Conservation (phyloP, 208 protist species). For the Trypanosoma congolense region DNA sequence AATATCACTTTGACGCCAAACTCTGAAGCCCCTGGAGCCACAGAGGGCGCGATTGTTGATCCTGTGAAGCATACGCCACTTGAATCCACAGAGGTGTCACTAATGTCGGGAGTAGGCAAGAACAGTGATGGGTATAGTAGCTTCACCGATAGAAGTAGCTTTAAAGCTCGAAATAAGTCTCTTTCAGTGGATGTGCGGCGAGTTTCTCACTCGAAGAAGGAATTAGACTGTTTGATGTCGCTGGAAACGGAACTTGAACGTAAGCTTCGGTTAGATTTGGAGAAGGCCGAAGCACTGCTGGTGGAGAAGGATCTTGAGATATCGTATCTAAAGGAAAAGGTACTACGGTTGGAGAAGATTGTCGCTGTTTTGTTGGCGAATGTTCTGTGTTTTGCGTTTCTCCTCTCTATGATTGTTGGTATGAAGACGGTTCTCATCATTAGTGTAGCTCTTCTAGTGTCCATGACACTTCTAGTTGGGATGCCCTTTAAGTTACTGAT, state of each 20-base stretch:
- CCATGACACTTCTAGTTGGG: conserved; percentile 31
- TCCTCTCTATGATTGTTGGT: conserved; percentile 52
- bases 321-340: conserved; percentile 53
- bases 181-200: background rate
- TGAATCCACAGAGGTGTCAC: too few relatives aligned
- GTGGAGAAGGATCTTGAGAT: conserved; percentile 58
- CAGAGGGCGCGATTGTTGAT: too few relatives aligned
- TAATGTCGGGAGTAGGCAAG: too few relatives aligned
- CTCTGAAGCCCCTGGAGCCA: too few relatives aligned
- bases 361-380: conserved; percentile 48
- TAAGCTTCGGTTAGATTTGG: conserved; percentile 35
- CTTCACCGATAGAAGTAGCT: background rate
- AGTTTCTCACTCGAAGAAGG: background rate
- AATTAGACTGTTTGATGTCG: conserved; percentile 3
- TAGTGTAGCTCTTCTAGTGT: conserved; percentile 22
- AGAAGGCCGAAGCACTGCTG: conserved; percentile 20
- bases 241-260: conserved; percentile 24
- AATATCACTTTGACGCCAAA: too few relatives aligned
- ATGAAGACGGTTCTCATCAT: conserved; percentile 57
- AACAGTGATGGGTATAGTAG: too few relatives aligned
- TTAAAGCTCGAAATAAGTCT: background rate
- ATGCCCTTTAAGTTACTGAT: conserved; percentile 50
- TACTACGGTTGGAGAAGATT: conserved; percentile 52
- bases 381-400: conserved; percentile 33
- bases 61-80: too few relatives aligned